Evolutionary conservation across 805 yeast genomes (phyloP).

Genomic region (Osmozyma mogii): DNA sequence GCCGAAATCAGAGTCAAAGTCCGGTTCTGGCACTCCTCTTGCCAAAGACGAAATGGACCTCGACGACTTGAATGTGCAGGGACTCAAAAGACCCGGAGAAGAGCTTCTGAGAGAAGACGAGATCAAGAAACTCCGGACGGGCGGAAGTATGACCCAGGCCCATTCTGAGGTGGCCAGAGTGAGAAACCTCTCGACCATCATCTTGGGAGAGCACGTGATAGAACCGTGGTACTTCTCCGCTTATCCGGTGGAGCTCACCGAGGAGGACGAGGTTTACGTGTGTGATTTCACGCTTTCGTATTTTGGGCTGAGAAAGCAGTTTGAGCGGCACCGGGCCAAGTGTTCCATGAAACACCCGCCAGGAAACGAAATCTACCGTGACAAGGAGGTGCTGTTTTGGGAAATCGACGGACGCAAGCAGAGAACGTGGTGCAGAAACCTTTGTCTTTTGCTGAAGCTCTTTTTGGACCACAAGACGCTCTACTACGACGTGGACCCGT

Average conservation of each 20-base stretch:
- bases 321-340: constrained; percentile 83
- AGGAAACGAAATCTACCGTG: constrained; percentile 94
- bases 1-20: constrained; percentile 15
- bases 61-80: constrained; percentile 81
- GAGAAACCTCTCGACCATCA: constrained; percentile 68
- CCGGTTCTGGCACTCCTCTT: constrained; percentile 17
- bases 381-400: constrained; percentile 86
- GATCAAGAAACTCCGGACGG: constrained; percentile 79
- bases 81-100: constrained; percentile 56
- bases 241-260: constrained; percentile 90
- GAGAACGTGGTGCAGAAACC: constrained; percentile 94
- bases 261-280: constrained; percentile 80
- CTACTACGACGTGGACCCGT: constrained; percentile 97
- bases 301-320: constrained; percentile 84
- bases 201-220: constrained; percentile 83
- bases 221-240: constrained; percentile 99
- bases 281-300: constrained; percentile 88
- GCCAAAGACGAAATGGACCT: constrained; percentile 68
- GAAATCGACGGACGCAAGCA: constrained; percentile 97
- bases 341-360: constrained; percentile 94
- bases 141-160: constrained; percentile 96
- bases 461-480: constrained; percentile 94
- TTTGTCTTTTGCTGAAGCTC: constrained; percentile 82
- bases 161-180: constrained; percentile 84
- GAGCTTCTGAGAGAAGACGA: constrained; percentile 84